These are phyloP conservation scores for Hericium erinaceus DNA, from an alignment of 768 basidiomycete species.

Conservation along the genomic window DNA sequence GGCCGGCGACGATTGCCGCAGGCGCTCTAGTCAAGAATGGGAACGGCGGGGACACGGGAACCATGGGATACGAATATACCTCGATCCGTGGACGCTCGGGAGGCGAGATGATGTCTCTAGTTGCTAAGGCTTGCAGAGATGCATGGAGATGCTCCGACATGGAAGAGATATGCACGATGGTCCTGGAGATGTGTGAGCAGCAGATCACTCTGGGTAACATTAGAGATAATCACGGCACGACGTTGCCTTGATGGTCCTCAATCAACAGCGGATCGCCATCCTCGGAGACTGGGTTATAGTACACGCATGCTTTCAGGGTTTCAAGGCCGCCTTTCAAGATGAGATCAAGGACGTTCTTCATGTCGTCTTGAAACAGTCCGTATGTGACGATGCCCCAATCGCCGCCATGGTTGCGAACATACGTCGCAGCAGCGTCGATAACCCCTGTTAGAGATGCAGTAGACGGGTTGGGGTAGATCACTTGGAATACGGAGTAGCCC, in stretches of 20 bases:
- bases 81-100: constrained; percentile 19
- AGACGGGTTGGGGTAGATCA: constrained; percentile 18
- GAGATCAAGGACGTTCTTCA: constrained; percentile 6
- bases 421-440: constrained; percentile 8
- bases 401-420: constrained; percentile 6
- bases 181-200: constrained; percentile 16
- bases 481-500: constrained; percentile 28
- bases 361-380: constrained; percentile 19
- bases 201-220: background rate
- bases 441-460: constrained; percentile 11
- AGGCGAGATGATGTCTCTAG: constrained; percentile 19
- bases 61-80: constrained; percentile 28
- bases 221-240: constrained; percentile 16
- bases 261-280: constrained; percentile 20
- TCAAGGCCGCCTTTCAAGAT: background rate
- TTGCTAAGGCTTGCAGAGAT: constrained; percentile 20
- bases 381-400: constrained; percentile 25
- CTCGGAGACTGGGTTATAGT: constrained; percentile 25
- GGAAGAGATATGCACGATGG: constrained; percentile 27
- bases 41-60: constrained; percentile 28
- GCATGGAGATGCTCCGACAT: constrained; percentile 27
- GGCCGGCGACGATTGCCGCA: constrained; percentile 17
- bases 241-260: constrained; percentile 15
- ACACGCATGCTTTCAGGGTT: constrained; percentile 23
- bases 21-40: constrained; percentile 26